Percentiles rank a stretch among this genome's conserved stretches.
phyloP scores from a whole-genome alignment of 257 asterid species.

The Handroanthus guayacan region DNA sequence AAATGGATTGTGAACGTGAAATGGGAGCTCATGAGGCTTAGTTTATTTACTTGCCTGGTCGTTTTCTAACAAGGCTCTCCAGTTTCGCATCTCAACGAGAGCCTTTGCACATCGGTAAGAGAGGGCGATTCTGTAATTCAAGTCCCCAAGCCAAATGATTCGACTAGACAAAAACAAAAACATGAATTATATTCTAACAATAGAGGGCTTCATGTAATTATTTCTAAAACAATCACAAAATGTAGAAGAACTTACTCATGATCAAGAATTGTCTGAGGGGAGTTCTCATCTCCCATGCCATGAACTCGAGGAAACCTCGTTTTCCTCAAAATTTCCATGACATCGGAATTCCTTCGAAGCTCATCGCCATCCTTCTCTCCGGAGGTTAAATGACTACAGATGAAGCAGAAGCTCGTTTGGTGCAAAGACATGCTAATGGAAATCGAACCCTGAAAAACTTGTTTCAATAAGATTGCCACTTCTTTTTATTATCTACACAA shows the following conservation, averaged over 20 bases:
- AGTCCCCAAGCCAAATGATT: constrained; percentile 96
- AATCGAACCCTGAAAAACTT: constrained; percentile 85
- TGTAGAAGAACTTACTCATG: constrained; percentile 70
- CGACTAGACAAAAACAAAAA: constrained; percentile 58
- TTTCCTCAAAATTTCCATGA: constrained; percentile 93
- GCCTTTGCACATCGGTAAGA: constrained; percentile 95
- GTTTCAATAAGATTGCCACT: constrained; percentile 23
- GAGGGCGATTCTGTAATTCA: constrained; percentile 87
- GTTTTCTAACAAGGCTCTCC: constrained; percentile 93
- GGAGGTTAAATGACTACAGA: constrained; percentile 94
- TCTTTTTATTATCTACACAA: background rate
- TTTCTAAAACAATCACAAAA: background rate
- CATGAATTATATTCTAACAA: constrained; percentile 12
- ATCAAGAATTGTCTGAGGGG: constrained; percentile 95
- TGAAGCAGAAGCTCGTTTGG: constrained; percentile 98
- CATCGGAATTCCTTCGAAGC: constrained; percentile 91
- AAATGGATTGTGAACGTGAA: background rate
- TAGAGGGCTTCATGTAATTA: background rate
- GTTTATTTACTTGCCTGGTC: constrained; percentile 73
- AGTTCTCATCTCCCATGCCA: constrained; percentile 66
- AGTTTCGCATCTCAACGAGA: constrained; percentile 94
- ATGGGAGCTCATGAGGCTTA: background rate
- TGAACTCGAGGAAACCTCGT: constrained; percentile 94
- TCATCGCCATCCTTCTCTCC: constrained; percentile 99
- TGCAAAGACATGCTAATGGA: constrained; percentile 98